Evolutionary conservation across 129 eudicot species (phyloP).

Genomic region (Gnaphalium uliginosum): DNA sequence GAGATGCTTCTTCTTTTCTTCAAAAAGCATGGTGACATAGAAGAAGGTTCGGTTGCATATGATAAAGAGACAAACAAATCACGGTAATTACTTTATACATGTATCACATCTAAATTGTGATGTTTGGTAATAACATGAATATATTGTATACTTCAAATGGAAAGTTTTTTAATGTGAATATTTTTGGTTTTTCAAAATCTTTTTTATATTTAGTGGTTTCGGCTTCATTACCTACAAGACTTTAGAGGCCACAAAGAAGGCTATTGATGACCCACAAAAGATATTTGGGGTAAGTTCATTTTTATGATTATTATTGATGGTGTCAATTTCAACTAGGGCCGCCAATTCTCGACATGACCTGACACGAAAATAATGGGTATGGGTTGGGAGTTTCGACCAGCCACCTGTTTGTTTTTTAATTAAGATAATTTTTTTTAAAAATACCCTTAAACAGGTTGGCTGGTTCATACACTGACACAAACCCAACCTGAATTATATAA

Average conservation of each 20-base stretch:
- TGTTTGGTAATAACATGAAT: background rate
- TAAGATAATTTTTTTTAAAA: too few species aligned
- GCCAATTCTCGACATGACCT: too few species aligned
- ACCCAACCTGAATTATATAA: too few species aligned
- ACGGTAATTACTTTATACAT: constrained; percentile 39
- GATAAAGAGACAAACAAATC: constrained; percentile 67
- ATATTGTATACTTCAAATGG: too few species aligned
- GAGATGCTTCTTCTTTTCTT: constrained; percentile 60
- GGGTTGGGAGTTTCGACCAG: too few species aligned
- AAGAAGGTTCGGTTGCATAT: constrained; percentile 83
- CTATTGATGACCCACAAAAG: constrained; percentile 71
- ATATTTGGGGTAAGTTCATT: constrained; percentile 50
- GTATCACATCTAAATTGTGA: background rate
- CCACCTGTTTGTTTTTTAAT: too few species aligned
- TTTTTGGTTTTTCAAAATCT: constrained; percentile 5
- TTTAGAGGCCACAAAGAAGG: constrained; percentile 67
- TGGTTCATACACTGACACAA: too few species aligned
- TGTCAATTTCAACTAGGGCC: background rate
- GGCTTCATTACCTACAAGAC: constrained; percentile 80
- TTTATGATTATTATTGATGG: background rate
- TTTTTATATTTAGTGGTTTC: constrained; percentile 54
- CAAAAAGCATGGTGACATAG: constrained; percentile 61
- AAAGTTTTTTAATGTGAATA: background rate
- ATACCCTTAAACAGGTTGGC: too few species aligned
- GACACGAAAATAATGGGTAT: too few species aligned